A percentile compares a stretch with the other conserved stretches of the same genome.
phyloP scores from a whole-genome alignment of 192 early-diverging fungal genomes.

The Podila verticillata region DNA sequence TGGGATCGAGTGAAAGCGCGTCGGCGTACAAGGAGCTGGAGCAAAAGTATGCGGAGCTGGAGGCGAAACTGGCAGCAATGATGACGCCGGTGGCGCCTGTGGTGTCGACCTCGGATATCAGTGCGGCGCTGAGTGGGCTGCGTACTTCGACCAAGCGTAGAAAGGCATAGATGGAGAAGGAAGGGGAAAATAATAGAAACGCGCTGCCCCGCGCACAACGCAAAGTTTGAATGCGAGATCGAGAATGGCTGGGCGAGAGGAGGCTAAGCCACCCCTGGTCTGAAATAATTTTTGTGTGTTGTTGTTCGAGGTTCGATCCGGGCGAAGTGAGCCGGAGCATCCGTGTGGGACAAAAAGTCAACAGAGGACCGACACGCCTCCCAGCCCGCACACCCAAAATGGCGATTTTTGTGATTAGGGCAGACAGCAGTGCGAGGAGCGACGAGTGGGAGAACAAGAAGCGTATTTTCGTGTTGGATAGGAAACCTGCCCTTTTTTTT shows the following conservation, averaged over 20 bases:
- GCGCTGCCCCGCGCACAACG: not conserved
- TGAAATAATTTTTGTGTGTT: no score
- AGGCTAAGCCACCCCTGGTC: no score
- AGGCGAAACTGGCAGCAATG: constrained; percentile 24
- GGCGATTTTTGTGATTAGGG: not conserved
- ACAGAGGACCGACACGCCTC: no score
- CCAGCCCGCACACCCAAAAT: not conserved
- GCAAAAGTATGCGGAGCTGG: constrained; percentile 25
- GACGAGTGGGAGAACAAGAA: not conserved
- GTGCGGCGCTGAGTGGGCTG: constrained; percentile 41
- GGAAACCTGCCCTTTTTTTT: not conserved
- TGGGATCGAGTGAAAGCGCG: not conserved
- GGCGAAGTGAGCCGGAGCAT: no score
- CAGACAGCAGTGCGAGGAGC: not conserved
- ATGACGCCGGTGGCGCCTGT: constrained; percentile 16
- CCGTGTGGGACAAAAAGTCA: no score
- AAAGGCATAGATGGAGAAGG: constrained; percentile 13
- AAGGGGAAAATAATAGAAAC: not conserved
- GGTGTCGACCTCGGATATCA: constrained; percentile 29
- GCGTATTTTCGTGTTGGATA: no score
- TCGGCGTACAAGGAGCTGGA: constrained; percentile 21
- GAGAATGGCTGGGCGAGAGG: not conserved
- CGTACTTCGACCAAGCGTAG: constrained; percentile 33
- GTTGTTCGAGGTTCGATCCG: no score
- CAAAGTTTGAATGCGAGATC: not conserved